Base-by-base conservation (phyloP, 176 grass and related monocot species). In the Zizania latifolia region DNA sequence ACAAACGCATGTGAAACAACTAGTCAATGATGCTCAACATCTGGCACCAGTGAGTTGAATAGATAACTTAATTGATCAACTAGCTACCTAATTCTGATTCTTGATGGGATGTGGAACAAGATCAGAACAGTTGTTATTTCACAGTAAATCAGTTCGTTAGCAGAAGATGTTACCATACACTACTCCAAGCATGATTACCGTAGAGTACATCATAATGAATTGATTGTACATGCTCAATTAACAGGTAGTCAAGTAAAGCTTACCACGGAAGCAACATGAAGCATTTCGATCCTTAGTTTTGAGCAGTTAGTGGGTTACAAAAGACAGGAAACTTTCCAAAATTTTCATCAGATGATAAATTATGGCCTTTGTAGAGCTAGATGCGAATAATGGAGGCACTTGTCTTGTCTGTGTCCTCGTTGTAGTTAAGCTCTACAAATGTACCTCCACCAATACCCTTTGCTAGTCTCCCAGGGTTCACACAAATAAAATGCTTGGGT, bases 401-500 rank as follows among this genome's bases (percentile, higher is more conserved):
- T 17, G 84, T 82, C 46, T 72, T 88, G 27, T 80, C 76, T 1
- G 75, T 57, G 11, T 89, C 58, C 41, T 74, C 32, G 22, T 90
- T 81, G 79, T 92, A 98, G 83, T 86, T 70, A 54, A 98, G 78
- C 71, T 98, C 91, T 69, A 90, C 72, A 77, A 94, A 98, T 41
- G 86, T 98, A 45, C 95, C 95, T 27, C 95, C 91, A 12, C 95
- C 91, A 33, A 98, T 94, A 58, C 95, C 95, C 77, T 92, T 94
- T 10, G 91, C 82, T 66, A 98, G 72, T 63, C 95, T 98, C 45
- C 95, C 95, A 35, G 94, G 86, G 72, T 98, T 98, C 56, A 94
- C 53, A 35, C 89, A 98, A 69, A 98, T 85, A 33, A 84, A 93
- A 13, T 14, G 65, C 40, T 70, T 78, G 1, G 59, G 68, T 58